phyloP scores from a whole-genome alignment of 2,329 filamentous ascomycete species.

The Zasmidium angulare region DNA sequence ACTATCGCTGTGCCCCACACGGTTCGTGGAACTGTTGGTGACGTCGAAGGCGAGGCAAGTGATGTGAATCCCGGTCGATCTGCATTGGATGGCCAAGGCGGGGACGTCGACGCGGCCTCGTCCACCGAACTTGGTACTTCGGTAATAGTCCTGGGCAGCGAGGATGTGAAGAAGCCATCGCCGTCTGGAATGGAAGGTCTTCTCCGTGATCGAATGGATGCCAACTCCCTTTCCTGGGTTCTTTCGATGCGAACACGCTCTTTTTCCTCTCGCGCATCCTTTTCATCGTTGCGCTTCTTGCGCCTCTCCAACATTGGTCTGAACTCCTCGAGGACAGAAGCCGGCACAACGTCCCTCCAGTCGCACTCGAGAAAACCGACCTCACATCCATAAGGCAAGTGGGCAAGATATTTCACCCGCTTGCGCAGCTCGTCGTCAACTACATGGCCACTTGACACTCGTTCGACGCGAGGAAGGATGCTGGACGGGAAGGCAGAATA shows the following conservation, averaged over 20 bases:
- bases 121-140: constrained; percentile 23
- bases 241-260: constrained; percentile 80
- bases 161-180: constrained; percentile 38
- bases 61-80: constrained; percentile 63
- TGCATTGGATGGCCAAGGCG: constrained; percentile 56
- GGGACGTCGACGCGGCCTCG: constrained; percentile 30
- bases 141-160: constrained; percentile 24
- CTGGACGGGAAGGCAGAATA: constrained; percentile 82
- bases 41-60: constrained; percentile 76
- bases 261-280: constrained; percentile 81
- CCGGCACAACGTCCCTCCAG: constrained; percentile 84
- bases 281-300: constrained; percentile 75
- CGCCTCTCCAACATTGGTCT: constrained; percentile 72
- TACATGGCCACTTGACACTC: constrained; percentile 82
- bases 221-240: constrained; percentile 68
- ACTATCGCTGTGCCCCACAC: constrained; percentile 89
- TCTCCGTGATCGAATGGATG: constrained; percentile 62
- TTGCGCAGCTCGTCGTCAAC: constrained; percentile 83
- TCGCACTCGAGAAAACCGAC: constrained; percentile 91
- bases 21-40: constrained; percentile 72
- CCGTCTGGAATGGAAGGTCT: constrained; percentile 51
- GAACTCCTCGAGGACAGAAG: constrained; percentile 74
- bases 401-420: constrained; percentile 80
- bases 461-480: constrained; percentile 81
- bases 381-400: constrained; percentile 86